Evolutionary conservation across 2,329 filamentous ascomycete genomes (phyloP).

Genomic region (Colletotrichum shisoi): DNA sequence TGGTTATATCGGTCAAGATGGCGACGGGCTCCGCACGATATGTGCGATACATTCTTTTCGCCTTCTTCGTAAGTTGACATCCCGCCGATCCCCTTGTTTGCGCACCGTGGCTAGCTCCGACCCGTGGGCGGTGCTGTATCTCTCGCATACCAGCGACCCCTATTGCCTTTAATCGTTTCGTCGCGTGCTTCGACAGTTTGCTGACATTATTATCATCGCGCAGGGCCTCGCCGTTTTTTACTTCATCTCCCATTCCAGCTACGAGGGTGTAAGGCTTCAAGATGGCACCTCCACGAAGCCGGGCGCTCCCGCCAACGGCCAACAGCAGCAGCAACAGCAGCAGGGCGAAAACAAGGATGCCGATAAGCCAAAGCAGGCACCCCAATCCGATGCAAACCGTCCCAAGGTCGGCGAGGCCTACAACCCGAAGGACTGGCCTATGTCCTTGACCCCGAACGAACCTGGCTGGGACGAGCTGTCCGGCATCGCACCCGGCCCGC

Average conservation of each 20-base stretch:
- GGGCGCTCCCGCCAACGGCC: slow-evolving; percentile 53
- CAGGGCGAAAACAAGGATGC: slow-evolving; percentile 25
- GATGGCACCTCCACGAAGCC: slow-evolving; percentile 45
- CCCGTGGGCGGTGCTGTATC: background rate
- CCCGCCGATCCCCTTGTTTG: background rate
- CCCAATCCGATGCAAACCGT: slow-evolving; percentile 39
- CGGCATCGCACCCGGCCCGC: slow-evolving; percentile 68
- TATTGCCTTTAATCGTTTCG: background rate
- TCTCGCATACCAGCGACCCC: background rate
- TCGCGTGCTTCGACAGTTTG: background rate
- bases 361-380: slow-evolving; percentile 41
- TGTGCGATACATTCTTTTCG: slow-evolving; percentile 79
- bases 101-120: background rate
- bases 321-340: slow-evolving; percentile 24
- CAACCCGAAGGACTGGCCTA: slow-evolving; percentile 55
- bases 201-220: slow-evolving; percentile 36
- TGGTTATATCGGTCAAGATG: slow-evolving; percentile 52
- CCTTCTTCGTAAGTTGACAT: slow-evolving; percentile 74
- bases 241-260: slow-evolving; percentile 72
- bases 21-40: slow-evolving; percentile 78
- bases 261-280: slow-evolving; percentile 51
- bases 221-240: slow-evolving; percentile 77
- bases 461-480: slow-evolving; percentile 62
- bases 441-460: slow-evolving; percentile 62
- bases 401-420: slow-evolving; percentile 46